A percentile compares a stretch with the other conserved stretches of the same genome.
Conservation (phyloP, 2,329 filamentous ascomycete species). For the Cylindrodendrum hubeiense region DNA sequence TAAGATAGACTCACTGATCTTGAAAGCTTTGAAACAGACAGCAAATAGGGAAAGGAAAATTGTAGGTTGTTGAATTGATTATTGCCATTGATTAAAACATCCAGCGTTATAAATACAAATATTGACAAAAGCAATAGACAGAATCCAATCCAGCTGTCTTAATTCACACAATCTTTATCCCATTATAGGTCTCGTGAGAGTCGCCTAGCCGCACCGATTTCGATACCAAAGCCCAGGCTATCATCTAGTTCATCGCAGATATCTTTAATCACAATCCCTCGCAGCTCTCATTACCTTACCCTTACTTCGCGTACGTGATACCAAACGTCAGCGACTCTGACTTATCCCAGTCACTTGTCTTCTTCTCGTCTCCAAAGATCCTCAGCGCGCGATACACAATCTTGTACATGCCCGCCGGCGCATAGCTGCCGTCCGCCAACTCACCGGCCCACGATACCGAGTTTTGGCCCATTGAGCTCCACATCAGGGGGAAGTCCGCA, state of each 20-base stretch:
- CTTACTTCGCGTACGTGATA: slow-evolving; percentile 54
- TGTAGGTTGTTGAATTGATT: no score
- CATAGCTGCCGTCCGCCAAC: slow-evolving; percentile 60
- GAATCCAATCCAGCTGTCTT: not conserved
- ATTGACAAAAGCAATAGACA: no score
- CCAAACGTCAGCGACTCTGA: slow-evolving; percentile 56
- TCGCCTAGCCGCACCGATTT: no score
- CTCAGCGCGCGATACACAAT: slow-evolving; percentile 62
- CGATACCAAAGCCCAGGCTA: not conserved
- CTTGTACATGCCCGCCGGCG: slow-evolving; percentile 62
- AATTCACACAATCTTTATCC: not conserved
- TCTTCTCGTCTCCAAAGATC: slow-evolving; percentile 62
- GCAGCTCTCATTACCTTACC: not conserved
- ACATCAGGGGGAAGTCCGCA: slow-evolving; percentile 55
- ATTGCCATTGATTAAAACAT: no score
- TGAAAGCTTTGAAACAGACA: not conserved
- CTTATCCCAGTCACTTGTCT: slow-evolving; percentile 61
- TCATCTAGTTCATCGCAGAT: not conserved
- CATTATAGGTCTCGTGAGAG: not conserved
- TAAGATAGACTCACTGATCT: not conserved
- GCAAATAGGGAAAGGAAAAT: no score
- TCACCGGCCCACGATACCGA: slow-evolving; percentile 58
- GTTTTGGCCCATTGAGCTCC: slow-evolving; percentile 41
- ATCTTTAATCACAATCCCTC: not conserved
- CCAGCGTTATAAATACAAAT: no score